Evolutionary conservation across 805 yeast species (phyloP).

Genomic region (Yarrowia sp.): DNA sequence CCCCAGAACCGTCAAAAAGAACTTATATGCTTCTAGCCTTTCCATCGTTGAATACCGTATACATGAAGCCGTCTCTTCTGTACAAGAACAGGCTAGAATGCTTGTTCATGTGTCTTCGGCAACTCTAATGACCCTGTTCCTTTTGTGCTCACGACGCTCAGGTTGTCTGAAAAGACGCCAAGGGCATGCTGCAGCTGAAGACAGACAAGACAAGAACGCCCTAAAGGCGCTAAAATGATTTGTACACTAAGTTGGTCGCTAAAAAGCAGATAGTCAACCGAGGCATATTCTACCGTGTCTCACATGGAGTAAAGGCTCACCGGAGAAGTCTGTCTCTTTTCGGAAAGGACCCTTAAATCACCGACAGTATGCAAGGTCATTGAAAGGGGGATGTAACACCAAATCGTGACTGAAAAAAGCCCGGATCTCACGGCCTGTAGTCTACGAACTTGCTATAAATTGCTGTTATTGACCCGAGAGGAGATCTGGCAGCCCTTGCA

Average conservation of each 20-base stretch:
- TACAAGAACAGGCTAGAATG: not conserved
- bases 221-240: not conserved
- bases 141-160: not conserved
- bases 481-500: not conserved
- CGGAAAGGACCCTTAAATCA: too few species aligned
- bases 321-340: too few species aligned
- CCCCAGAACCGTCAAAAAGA: not conserved
- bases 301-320: too few species aligned
- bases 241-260: not conserved
- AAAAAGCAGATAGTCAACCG: not conserved
- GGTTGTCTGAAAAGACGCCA: not conserved
- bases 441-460: slow-evolving; percentile 1
- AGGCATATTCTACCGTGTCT: too few species aligned
- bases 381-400: too few species aligned
- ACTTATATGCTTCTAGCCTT: not conserved
- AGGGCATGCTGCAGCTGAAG: not conserved
- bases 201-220: not conserved
- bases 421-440: not conserved
- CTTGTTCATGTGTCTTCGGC: not conserved
- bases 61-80: not conserved
- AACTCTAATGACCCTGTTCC: not conserved
- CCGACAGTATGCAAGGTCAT: too few species aligned
- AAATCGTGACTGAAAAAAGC: too few species aligned
- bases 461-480: not conserved
- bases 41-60: not conserved